Evolutionary conservation across 371 early-diverging fungal genomes (phyloP).

Genomic region (Apophysomyces ossiformis): DNA sequence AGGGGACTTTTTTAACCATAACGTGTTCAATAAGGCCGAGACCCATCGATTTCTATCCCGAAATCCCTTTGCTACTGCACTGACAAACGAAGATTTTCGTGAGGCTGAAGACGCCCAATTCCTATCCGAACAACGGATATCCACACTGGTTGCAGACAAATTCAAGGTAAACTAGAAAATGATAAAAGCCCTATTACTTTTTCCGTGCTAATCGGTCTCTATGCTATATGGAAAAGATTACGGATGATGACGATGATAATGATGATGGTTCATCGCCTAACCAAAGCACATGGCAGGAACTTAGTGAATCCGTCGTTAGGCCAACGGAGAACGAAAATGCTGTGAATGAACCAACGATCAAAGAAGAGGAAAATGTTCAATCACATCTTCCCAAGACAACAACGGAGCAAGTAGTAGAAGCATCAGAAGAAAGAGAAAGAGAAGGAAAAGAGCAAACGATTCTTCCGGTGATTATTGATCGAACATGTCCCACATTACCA

Average conservation of each 20-base stretch:
- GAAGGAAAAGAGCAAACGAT: not conserved
- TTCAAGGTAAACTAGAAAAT: not conserved
- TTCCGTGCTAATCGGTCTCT: no score
- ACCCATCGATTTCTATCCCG: constrained; percentile 24
- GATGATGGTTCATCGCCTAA: not conserved
- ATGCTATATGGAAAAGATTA: not conserved
- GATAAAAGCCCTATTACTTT: not conserved
- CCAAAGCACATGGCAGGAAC: not conserved
- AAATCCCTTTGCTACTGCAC: constrained; percentile 20
- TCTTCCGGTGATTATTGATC: not conserved
- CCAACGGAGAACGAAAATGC: not conserved
- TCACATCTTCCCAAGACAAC: not conserved
- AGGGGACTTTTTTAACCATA: constrained; percentile 5
- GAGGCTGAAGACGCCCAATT: constrained; percentile 28
- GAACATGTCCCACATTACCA: not conserved
- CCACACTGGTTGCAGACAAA: constrained; percentile 17
- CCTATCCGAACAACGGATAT: constrained; percentile 31
- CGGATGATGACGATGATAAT: not conserved
- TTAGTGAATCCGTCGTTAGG: not conserved
- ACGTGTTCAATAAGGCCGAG: constrained; percentile 6
- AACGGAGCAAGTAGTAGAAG: not conserved
- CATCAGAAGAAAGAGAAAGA: no score
- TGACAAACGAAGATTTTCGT: constrained; percentile 14
- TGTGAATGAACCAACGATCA: not conserved
- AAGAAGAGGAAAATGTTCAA: not conserved